Percentiles rank a stretch among this genome's conserved stretches.
Conservation (phyloP, 805 yeast genomes). For the Schwanniomyces vanrijiae region DNA sequence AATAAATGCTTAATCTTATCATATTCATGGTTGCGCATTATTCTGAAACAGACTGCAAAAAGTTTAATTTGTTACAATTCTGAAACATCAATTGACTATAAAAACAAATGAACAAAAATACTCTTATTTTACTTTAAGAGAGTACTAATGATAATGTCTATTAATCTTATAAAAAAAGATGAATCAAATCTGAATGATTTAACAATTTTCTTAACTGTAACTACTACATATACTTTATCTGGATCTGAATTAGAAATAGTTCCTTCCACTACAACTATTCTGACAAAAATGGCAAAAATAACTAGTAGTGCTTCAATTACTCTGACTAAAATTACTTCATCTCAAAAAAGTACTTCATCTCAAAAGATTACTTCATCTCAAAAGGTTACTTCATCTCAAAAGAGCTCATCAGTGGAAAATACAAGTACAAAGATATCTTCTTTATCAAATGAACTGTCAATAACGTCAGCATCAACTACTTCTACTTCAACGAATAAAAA, state of each 20-base stretch:
- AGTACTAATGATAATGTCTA: conserved; percentile 1
- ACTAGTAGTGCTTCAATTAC: not conserved
- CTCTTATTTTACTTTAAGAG: too few relatives aligned
- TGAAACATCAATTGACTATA: conserved; percentile 1
- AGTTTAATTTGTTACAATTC: not conserved
- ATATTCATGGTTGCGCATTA: not conserved
- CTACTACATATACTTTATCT: conserved; percentile 10
- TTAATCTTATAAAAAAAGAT: not conserved
- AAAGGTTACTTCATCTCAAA: not conserved
- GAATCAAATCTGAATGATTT: conserved; percentile 4
- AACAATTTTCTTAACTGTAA: conserved; percentile 11
- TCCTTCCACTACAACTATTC: not conserved
- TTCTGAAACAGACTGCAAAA: conserved; percentile 1
- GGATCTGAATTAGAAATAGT: not conserved
- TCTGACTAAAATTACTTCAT: not conserved
- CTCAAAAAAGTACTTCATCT: not conserved
- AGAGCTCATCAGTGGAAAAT: too few relatives aligned
- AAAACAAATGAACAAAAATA: not conserved
- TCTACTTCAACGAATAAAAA: not conserved
- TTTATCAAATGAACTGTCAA: too few relatives aligned
- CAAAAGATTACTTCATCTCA: not conserved
- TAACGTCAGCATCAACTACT: not conserved
- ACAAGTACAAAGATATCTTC: too few relatives aligned
- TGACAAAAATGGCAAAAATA: not conserved
- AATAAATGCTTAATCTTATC: too few relatives aligned